Conservation (phyloP, 2,329 filamentous ascomycete species). For the Trichoderma oligosporum region DNA sequence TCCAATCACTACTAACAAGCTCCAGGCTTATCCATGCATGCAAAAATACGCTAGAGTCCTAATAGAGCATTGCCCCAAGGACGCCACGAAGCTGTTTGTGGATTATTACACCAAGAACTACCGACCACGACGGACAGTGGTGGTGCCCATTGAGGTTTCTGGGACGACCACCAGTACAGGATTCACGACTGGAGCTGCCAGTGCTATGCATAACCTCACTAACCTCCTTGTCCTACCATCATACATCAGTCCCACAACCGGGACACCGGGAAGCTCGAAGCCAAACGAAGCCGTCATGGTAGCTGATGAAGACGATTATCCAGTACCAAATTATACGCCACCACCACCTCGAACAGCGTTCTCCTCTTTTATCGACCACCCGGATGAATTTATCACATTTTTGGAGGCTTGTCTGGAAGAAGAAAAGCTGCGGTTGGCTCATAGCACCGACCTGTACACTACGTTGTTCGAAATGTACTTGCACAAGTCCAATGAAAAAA, state of each 20-base stretch:
- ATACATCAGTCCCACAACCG: constrained; percentile 45
- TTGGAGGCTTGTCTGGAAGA: constrained; percentile 82
- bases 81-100: constrained; percentile 84
- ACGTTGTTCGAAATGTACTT: constrained; percentile 98
- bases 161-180: constrained; percentile 39
- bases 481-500: constrained; percentile 76
- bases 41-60: constrained; percentile 95
- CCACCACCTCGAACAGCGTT: constrained; percentile 87
- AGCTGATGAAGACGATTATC: constrained; percentile 45
- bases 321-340: constrained; percentile 62
- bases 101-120: constrained; percentile 92
- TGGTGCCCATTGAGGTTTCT: constrained; percentile 31
- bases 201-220: constrained; percentile 79
- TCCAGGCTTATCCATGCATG: constrained; percentile 75
- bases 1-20: constrained; percentile 31
- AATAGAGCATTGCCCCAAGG: constrained; percentile 76
- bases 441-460: constrained; percentile 84
- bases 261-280: constrained; percentile 47
- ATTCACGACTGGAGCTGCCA: constrained; percentile 59
- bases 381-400: constrained; percentile 87
- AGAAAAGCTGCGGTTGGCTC: constrained; percentile 63
- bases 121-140: constrained; percentile 62
- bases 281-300: constrained; percentile 52
- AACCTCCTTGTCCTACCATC: constrained; percentile 76
- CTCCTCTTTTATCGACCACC: constrained; percentile 92